phyloP scores from a whole-genome alignment of 1,284 basidiomycete genomes.

The Heterobasidion irregulare region DNA sequence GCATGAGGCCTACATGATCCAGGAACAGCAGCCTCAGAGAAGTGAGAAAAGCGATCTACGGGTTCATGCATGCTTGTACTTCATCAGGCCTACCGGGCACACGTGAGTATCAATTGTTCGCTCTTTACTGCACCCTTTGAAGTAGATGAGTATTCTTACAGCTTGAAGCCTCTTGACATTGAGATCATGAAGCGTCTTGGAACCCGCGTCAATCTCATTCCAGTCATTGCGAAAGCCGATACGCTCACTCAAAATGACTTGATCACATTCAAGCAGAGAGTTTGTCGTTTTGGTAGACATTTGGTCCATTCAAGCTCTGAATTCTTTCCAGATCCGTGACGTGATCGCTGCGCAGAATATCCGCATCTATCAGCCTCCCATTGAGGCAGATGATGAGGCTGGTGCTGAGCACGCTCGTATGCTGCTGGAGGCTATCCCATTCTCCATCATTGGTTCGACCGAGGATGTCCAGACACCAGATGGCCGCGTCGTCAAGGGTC shows the following conservation, averaged over 20 bases:
- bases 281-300: constrained; percentile 28
- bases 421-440: constrained; percentile 88
- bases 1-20: constrained; percentile 98
- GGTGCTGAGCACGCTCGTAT: constrained; percentile 86
- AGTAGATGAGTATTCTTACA: constrained; percentile 20
- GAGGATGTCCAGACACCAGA: constrained; percentile 90
- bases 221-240: constrained; percentile 96
- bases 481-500: constrained; percentile 91
- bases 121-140: background rate
- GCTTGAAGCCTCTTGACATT: constrained; percentile 95
- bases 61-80: constrained; percentile 97
- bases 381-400: constrained; percentile 86
- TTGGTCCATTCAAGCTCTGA: constrained; percentile 3
- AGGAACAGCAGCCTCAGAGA: constrained; percentile 97
- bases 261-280: constrained; percentile 87
- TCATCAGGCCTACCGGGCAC: constrained; percentile 94
- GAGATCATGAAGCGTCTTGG: constrained; percentile 99
- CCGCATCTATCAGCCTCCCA: constrained; percentile 88
- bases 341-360: constrained; percentile 90
- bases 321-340: constrained; percentile 68
- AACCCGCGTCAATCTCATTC: constrained; percentile 93
- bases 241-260: constrained; percentile 94
- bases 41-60: constrained; percentile 90
- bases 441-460: constrained; percentile 97
- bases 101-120: constrained; percentile 51